Base-by-base conservation (phyloP, 1,284 basidiomycete genomes). In the Cystobasidium sp. region DNA sequence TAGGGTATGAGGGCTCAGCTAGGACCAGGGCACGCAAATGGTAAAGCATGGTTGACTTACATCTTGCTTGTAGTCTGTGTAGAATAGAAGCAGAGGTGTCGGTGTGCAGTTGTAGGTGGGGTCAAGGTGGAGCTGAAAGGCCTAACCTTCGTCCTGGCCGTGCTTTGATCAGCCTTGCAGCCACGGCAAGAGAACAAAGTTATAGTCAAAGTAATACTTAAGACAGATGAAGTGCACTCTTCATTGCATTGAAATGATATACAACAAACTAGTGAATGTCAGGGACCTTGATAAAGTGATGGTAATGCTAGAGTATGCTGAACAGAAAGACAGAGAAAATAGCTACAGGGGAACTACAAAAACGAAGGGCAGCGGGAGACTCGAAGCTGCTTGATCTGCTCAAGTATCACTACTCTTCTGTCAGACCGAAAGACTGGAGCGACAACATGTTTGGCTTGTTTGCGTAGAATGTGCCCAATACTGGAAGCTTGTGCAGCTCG, bases 391-490 rank as follows among this genome's bases (percentile, higher is more conserved):
- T 31, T 31, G 31, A 31, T 31, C 20, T 63, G 8, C 39, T 39
- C 43, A 14, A 6, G 44, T 1, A n/a, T 12, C 14, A 20, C 37
- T 66, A 43, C n/a, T 51, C 41, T 18, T 66, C 46, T 3, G 52
- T 18, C 20, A 66, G 52, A 18, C 64, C 64, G 31, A 68, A 56
- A 3, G 61, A 43, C 61, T 43, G n/a, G 31, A 63, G 61, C 8
- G 61, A 55, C 47, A 61, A 20, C 14, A 69, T 31, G 31, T 39
- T 62, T 22, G 70, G 70, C 70, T 73, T 73, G 43, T 73, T 65
- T 14, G 70, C 70, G 24, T 65, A 65, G 52, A 73, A 73, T 24
- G 62, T 73, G 49, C 70, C 63, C 0, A 55, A 53, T 10, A 73
- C 70, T 20, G 63, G 62, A 8, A 73, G 53, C 22, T 58, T 73